These are phyloP conservation scores for Cystobasidium ongulense DNA, from an alignment of 768 basidiomycete species.

Conservation along the genomic window DNA sequence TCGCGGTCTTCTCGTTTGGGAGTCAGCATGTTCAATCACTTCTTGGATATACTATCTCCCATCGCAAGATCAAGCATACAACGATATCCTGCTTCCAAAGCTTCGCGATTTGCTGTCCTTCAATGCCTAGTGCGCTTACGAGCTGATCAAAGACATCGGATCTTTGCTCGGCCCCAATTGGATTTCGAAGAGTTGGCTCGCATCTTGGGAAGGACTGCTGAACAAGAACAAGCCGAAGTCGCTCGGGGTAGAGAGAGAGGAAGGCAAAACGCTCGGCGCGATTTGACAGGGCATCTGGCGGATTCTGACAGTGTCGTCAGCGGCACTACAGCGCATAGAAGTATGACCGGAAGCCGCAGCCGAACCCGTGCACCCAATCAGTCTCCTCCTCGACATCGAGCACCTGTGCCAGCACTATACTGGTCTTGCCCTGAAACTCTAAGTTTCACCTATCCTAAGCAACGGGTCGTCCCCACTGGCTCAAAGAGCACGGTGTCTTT, in stretches of 20 bases:
- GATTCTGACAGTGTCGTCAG: not conserved
- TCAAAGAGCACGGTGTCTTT: constrained; percentile 37
- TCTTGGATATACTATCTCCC: constrained; percentile 46
- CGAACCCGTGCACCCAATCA: not conserved
- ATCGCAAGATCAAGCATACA: not conserved
- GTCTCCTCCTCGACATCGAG: not conserved
- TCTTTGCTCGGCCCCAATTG: constrained; percentile 60
- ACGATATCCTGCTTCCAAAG: constrained; percentile 43
- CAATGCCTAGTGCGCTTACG: constrained; percentile 83
- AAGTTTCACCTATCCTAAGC: not conserved
- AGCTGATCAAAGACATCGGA: constrained; percentile 77
- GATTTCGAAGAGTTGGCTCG: constrained; percentile 42
- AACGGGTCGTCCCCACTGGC: constrained; percentile 10
- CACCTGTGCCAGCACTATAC: not conserved
- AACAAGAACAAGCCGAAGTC: not conserved
- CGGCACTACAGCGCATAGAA: not conserved
- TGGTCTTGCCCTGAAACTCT: constrained; percentile 25
- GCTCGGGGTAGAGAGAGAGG: constrained; percentile 21
- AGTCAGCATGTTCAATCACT: constrained; percentile 47
- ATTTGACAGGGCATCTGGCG: constrained; percentile 21
- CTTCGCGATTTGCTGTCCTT: constrained; percentile 62
- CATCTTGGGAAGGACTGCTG: constrained; percentile 18
- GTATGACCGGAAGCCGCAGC: constrained; percentile 3
- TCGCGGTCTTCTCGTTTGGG: constrained; percentile 33
- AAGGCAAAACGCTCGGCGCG: constrained; percentile 24